Percentiles rank a stretch among this genome's conserved stretches.
Conservation (phyloP, 495 filamentous ascomycete species). For the Lophium mytilinum region DNA sequence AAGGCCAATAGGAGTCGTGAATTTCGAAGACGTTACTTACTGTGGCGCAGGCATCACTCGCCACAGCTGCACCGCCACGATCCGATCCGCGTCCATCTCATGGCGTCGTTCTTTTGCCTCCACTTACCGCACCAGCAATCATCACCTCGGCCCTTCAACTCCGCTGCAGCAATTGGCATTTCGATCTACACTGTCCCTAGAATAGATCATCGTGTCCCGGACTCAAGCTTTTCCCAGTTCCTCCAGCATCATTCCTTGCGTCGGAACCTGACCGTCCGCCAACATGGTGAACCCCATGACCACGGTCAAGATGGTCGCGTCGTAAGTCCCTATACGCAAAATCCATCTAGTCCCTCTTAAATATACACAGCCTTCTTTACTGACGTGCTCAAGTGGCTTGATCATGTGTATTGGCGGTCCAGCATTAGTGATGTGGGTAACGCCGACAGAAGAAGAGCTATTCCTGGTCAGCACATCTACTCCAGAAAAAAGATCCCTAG, state of each 20-base stretch:
- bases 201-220: no score
- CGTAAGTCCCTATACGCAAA: conserved; percentile 34
- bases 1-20: no score
- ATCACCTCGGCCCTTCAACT: no score
- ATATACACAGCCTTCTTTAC: conserved; percentile 8
- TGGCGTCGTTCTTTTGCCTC: no score
- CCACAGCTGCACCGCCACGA: no score
- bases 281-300: conserved; percentile 45
- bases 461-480: conserved; percentile 46
- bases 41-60: no score
- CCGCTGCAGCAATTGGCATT: no score
- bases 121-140: no score
- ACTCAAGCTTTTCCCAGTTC: no score
- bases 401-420: conserved; percentile 74
- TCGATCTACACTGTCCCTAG: no score
- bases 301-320: conserved; percentile 48
- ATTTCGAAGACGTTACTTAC: no score
- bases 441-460: conserved; percentile 84
- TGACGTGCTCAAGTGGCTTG: conserved; percentile 46
- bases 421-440: conserved; percentile 68
- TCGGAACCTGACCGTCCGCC: conserved; percentile 31
- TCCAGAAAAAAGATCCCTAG: neutral
- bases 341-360: neutral
- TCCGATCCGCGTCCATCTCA: no score
- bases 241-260: neutral